These are phyloP conservation scores for Yueomyces sp. DNA, from an alignment of 805 yeast species.

Conservation along the genomic window DNA sequence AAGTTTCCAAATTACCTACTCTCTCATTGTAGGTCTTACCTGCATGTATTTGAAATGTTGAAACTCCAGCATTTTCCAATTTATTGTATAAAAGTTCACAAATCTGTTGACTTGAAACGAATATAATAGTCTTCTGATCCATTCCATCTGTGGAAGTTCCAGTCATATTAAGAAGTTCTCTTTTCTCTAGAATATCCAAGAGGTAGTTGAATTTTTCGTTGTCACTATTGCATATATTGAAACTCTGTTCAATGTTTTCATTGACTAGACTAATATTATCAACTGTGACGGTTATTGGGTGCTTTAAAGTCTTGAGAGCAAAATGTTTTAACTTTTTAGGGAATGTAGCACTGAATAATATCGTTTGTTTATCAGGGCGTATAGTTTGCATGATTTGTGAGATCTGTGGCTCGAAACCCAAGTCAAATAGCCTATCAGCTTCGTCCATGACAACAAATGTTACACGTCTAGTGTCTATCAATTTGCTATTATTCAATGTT, in stretches of 20 bases:
- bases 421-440: conserved; percentile 91
- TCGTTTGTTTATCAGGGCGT: conserved; percentile 80
- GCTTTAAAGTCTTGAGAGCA: conserved; percentile 48
- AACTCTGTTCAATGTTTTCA: conserved; percentile 61
- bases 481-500: conserved; percentile 69
- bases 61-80: conserved; percentile 34
- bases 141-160: conserved; percentile 12
- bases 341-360: conserved; percentile 87
- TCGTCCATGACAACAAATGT: conserved; percentile 87
- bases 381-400: conserved; percentile 61
- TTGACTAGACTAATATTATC: conserved; percentile 77
- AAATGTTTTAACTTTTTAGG: conserved; percentile 66
- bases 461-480: conserved; percentile 47
- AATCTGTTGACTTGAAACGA: conserved; percentile 77
- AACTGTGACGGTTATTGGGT: conserved; percentile 65
- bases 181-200: conserved; percentile 36
- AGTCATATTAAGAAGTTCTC: background rate
- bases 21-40: conserved; percentile 84
- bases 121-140: conserved; percentile 52
- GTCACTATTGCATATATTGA: conserved; percentile 42
- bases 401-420: conserved; percentile 96
- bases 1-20: conserved; percentile 56
- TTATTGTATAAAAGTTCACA: conserved; percentile 59
- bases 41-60: conserved; percentile 71
- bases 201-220: conserved; percentile 44